Evolutionary conservation across 495 filamentous ascomycete species (phyloP), one percentile per base, ranked within the genome.

Genomic region (Daldinia concentrica): DNA sequence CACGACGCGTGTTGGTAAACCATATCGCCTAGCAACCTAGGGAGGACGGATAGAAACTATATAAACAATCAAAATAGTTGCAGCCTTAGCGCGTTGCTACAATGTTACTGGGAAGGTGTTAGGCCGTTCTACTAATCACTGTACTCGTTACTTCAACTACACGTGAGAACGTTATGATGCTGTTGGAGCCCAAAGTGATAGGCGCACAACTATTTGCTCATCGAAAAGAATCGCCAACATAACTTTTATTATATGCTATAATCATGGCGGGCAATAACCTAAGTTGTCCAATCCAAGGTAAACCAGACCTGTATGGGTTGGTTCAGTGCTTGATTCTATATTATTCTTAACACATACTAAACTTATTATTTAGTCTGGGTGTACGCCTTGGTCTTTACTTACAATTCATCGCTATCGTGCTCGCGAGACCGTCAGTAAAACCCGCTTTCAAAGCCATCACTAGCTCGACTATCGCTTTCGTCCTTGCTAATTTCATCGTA

Each of bases 331-430:
- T 15, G 6, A 32, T 45, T 26, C 11, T 15, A 24, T 17, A 11
- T 45, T 29, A 4, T 15, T 37, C 27, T 22, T 37, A 37, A 17
- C 22, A 19, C 9, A 60, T 60, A 17, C 14, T 60, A 14, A 60
- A 14, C 24, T 32, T 17, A 7, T 14, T 5, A 11, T 27, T 9
- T 45, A 60, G 57, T 6, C 27, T 82, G 3, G 81, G 81, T 30
- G 77, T 83, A 39, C 69, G 81, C 24, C 36, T 82, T 32, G 79
- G 79, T 29, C 73, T 79, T 50, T 82, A 83, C 60, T 54, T 80
- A 8, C 79, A 81, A 70, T 80, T 76, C 68, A 56, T 79, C 32
- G 68, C 78, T 14, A 51, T 73, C 30, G 60, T 62, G 17, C 34
- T 73, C 12, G 71, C 71, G 14, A 64, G 66, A 17, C 61, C 60